These are phyloP conservation scores for Fabrea salina DNA, from an alignment of 169 alveolate species.

Conservation along the genomic window DNA sequence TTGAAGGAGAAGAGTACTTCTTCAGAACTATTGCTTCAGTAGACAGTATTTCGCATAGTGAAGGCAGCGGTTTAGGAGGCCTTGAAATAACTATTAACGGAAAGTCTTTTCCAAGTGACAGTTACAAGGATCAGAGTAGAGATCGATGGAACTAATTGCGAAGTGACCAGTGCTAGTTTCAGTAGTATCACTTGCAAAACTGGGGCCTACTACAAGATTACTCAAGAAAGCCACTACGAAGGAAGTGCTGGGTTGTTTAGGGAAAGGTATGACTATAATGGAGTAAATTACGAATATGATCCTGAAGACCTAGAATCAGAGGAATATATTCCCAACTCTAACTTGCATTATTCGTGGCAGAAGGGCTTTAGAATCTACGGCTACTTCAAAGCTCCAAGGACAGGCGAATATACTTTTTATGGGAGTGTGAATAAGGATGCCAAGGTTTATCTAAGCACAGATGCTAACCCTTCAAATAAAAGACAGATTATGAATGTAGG, in stretches of 20 bases:
- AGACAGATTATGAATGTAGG: not conserved
- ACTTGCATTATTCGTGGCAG: no score
- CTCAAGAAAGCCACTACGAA: not conserved
- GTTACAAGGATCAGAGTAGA: not conserved
- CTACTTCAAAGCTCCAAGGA: conserved; percentile 17
- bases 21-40: conserved; percentile 23
- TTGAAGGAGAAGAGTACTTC: conserved; percentile 1
- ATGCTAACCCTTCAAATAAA: not conserved
- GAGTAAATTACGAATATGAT: no score
- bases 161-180: not conserved
- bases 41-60: not conserved
- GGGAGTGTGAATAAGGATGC: not conserved
- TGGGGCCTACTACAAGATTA: not conserved
- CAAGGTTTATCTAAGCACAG: conserved; percentile 2
- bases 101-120: not conserved
- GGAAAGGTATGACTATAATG: no score
- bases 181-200: conserved; percentile 2
- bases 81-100: conserved; percentile 10
- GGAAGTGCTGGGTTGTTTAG: conserved; percentile 13
- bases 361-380: not conserved
- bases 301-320: not conserved
- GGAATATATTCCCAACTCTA: not conserved
- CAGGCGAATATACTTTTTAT: conserved; percentile 11
- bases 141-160: conserved; percentile 5
- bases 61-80: conserved; percentile 15